phyloP scores from a whole-genome alignment of 2,329 filamentous ascomycete species.

The Arthrobotrys sinensis region DNA sequence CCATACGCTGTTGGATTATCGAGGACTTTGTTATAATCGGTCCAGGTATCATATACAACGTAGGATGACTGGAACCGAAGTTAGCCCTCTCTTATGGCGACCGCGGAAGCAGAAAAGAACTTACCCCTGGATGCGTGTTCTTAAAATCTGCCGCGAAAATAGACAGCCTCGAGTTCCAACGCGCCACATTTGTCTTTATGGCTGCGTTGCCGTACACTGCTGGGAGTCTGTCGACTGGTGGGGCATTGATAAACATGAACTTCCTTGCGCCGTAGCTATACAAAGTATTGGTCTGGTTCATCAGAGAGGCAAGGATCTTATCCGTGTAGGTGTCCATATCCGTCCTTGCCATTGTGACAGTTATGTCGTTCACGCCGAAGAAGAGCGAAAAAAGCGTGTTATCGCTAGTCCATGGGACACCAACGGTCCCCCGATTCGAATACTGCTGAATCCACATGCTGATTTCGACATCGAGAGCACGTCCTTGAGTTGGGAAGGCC shows the following conservation, averaged over 20 bases:
- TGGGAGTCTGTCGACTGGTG: slow-evolving; percentile 40
- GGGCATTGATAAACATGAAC: slow-evolving; percentile 55
- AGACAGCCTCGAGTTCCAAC: slow-evolving; percentile 43
- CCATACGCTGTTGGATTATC: slow-evolving; percentile 46
- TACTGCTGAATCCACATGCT: slow-evolving; percentile 47
- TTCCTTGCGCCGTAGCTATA: slow-evolving; percentile 46
- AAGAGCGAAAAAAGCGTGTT: slow-evolving; percentile 46
- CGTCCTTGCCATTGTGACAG: slow-evolving; percentile 47
- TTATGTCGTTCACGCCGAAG: slow-evolving; percentile 55
- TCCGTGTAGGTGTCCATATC: slow-evolving; percentile 56
- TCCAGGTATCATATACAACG: slow-evolving; percentile 50
- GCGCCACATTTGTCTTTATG: slow-evolving; percentile 52
- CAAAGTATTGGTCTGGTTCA: slow-evolving; percentile 50
- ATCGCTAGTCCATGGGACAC: slow-evolving; percentile 36
- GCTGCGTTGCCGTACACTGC: slow-evolving; percentile 44
- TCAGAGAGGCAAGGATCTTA: slow-evolving; percentile 38
- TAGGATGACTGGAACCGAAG: slow-evolving; percentile 28
- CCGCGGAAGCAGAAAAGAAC: neutral
- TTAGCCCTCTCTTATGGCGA: neutral
- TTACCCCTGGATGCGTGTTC: slow-evolving; percentile 46
- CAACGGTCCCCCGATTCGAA: slow-evolving; percentile 36
- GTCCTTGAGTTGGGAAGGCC: slow-evolving; percentile 40
- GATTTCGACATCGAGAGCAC: slow-evolving; percentile 48
- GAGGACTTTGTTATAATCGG: slow-evolving; percentile 52
- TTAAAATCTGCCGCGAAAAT: slow-evolving; percentile 42